phyloP scores from a whole-genome alignment of 73 alveolate species.

The Tetrahymena malaccensis region DNA sequence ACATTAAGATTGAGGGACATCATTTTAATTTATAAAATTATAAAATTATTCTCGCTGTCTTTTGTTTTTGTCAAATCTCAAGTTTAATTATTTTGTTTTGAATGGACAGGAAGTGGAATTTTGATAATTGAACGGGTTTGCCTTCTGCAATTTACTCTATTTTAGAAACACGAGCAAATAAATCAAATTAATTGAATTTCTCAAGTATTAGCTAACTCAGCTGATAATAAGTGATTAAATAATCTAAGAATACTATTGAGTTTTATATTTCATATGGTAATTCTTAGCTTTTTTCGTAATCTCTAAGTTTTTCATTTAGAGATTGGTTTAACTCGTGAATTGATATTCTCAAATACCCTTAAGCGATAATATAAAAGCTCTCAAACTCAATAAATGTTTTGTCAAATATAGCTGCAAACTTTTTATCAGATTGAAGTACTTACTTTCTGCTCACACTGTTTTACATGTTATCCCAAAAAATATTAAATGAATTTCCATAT shows the following conservation, averaged over 20 bases:
- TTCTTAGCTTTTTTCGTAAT: background rate
- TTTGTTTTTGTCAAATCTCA: background rate
- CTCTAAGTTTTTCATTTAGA: background rate
- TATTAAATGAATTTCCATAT: background rate
- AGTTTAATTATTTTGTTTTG: constrained; percentile 27
- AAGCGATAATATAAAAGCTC: constrained; percentile 34
- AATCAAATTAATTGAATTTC: constrained; percentile 8
- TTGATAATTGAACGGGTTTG: constrained; percentile 22
- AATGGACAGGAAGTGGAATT: constrained; percentile 18
- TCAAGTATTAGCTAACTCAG: constrained; percentile 10
- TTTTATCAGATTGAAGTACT: background rate
- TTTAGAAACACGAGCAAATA: constrained; percentile 24
- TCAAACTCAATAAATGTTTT: constrained; percentile 32
- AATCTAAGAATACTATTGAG: constrained; percentile 26
- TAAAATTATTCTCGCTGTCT: background rate
- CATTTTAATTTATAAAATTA: background rate
- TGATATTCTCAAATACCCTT: constrained; percentile 19
- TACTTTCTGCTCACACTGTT: background rate
- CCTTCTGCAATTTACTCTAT: constrained; percentile 45
- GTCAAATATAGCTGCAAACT: constrained; percentile 37
- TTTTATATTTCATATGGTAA: constrained; percentile 12
- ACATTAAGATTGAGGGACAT: background rate
- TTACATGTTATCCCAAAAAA: background rate
- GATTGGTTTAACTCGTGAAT: constrained; percentile 17
- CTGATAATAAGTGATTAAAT: constrained; percentile 20